phyloP scores from a whole-genome alignment of 1,284 basidiomycete genomes.

The Taiwanofungus camphoratus region DNA sequence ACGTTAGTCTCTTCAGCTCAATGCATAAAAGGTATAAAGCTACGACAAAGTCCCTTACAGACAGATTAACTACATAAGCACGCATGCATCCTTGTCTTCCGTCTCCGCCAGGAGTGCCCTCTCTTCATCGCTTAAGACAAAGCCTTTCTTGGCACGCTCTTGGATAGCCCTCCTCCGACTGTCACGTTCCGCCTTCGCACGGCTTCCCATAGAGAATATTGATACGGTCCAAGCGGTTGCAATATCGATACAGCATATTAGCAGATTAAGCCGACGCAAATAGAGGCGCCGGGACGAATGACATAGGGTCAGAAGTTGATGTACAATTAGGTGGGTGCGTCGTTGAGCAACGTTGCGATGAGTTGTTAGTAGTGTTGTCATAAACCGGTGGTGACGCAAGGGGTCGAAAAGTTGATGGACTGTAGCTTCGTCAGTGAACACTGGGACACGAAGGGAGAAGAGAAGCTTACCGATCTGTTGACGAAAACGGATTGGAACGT shows the following conservation, averaged over 20 bases:
- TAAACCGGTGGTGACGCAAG: conserved; percentile 4
- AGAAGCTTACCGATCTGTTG: conserved; percentile 62
- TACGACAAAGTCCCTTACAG: too few species aligned
- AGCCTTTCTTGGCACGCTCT: conserved; percentile 64
- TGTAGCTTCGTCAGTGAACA: conserved; percentile 64
- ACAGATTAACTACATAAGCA: conserved; percentile 56
- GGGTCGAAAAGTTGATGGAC: conserved; percentile 31
- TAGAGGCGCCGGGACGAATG: conserved; percentile 58
- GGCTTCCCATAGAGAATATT: conserved; percentile 35
- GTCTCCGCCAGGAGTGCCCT: conserved; percentile 52
- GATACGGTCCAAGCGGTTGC: conserved; percentile 8
- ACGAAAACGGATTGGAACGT: conserved; percentile 49
- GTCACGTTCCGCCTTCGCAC: conserved; percentile 64
- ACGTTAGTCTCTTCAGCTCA: too few species aligned
- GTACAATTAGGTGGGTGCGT: conserved; percentile 16
- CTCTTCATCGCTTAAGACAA: conserved; percentile 45
- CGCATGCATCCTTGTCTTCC: conserved; percentile 44
- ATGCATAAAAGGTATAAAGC: too few species aligned
- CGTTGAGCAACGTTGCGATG: conserved; percentile 21
- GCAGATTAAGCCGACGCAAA: conserved; percentile 53
- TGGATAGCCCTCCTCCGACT: conserved; percentile 61
- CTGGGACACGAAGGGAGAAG: conserved; percentile 30
- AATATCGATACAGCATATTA: conserved; percentile 17
- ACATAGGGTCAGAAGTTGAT: conserved; percentile 30
- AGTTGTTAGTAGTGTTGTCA: conserved; percentile 16